Percentiles rank a stretch among this genome's conserved stretches.
These are phyloP conservation scores for Aspergillus brasiliensis DNA, from an alignment of 2,329 filamentous ascomycete genomes.

Conservation along the genomic window DNA sequence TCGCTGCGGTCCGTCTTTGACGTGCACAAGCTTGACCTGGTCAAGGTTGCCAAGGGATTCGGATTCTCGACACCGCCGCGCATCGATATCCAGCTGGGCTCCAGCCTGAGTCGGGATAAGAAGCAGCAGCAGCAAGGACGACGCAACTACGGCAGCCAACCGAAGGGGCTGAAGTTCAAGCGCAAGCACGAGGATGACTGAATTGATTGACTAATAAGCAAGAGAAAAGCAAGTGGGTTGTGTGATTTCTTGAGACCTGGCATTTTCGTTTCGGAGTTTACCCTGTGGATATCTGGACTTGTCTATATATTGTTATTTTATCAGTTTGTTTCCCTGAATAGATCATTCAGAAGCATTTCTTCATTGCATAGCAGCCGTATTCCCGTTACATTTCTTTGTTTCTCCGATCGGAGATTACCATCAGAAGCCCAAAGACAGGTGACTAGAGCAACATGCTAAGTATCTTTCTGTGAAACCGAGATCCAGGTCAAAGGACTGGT, in stretches of 20 bases:
- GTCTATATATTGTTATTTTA: slow-evolving; percentile 5
- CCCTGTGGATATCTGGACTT: slow-evolving; percentile 10
- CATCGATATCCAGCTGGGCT: slow-evolving; percentile 76
- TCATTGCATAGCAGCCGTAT: not conserved
- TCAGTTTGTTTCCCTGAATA: not conserved
- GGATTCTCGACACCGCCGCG: slow-evolving; percentile 76
- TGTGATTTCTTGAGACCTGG: slow-evolving; percentile 9
- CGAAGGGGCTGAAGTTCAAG: slow-evolving; percentile 63
- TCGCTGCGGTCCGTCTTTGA: slow-evolving; percentile 81
- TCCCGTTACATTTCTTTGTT: not conserved
- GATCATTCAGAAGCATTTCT: not conserved
- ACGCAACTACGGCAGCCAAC: slow-evolving; percentile 77
- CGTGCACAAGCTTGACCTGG: slow-evolving; percentile 77
- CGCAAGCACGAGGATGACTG: slow-evolving; percentile 45
- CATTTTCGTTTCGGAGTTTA: slow-evolving; percentile 18
- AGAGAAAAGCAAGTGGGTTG: slow-evolving; percentile 11
- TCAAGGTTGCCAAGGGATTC: slow-evolving; percentile 82
- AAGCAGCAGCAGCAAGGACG: slow-evolving; percentile 62
- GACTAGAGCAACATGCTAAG: no score
- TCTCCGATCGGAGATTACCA: not conserved
- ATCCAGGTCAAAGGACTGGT: no score
- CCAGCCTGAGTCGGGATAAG: slow-evolving; percentile 74
- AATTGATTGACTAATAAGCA: slow-evolving; percentile 6
- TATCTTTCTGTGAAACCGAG: no score
- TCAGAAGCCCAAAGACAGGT: no score